Conservation (phyloP, 2,329 filamentous ascomycete species). For the Aspergillus sp. region DNA sequence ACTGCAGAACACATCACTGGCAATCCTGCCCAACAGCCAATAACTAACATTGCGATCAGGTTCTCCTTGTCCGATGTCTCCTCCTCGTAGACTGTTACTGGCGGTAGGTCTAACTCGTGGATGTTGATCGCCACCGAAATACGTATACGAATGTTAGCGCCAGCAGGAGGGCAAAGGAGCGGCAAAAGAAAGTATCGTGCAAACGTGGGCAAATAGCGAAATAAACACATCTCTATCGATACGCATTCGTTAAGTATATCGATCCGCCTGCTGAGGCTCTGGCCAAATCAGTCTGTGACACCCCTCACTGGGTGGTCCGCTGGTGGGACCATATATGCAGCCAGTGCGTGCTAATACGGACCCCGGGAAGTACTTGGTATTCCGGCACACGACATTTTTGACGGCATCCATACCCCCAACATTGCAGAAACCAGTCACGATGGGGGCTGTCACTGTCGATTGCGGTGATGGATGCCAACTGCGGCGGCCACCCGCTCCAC, state of each 20-base stretch:
- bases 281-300: slow-evolving; percentile 13
- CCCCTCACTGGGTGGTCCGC: slow-evolving; percentile 16
- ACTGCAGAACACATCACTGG: slow-evolving; percentile 3
- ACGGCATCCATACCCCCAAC: neutral
- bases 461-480: slow-evolving; percentile 25
- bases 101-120: neutral
- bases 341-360: slow-evolving; percentile 19
- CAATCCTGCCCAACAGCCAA: neutral
- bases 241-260: neutral
- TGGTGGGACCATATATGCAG: slow-evolving; percentile 7
- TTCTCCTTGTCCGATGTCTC: neutral
- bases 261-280: neutral
- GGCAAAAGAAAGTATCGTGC: neutral
- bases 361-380: neutral
- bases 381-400: slow-evolving; percentile 1
- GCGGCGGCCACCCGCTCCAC: slow-evolving; percentile 34
- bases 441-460: slow-evolving; percentile 9
- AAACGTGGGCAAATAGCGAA: neutral
- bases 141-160: neutral
- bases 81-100: neutral
- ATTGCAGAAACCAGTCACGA: neutral
- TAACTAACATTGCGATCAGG: neutral
- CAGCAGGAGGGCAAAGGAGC: neutral
- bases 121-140: neutral
- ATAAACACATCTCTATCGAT: neutral